Conservation (phyloP, 768 basidiomycete species). For the Lenzites betulinus region DNA sequence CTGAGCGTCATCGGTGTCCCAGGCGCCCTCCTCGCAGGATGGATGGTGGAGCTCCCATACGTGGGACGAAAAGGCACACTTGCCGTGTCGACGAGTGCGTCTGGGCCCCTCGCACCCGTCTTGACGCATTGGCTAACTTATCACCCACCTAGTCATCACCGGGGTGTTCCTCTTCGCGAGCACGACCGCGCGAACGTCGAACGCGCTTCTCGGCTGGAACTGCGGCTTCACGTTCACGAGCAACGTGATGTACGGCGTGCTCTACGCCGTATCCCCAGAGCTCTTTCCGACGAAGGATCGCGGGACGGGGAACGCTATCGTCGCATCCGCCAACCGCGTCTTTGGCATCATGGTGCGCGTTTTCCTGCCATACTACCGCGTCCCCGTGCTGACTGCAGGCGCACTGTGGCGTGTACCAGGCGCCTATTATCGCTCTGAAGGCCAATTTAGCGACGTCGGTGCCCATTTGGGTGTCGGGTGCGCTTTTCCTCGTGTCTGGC, state of each 20-base stretch:
- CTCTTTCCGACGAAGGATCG: constrained; percentile 55
- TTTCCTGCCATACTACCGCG: not conserved
- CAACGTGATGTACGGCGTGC: constrained; percentile 57
- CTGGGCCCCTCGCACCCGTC: not conserved
- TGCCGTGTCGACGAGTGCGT: constrained; percentile 48
- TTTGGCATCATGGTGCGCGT: constrained; percentile 58
- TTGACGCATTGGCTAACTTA: not conserved
- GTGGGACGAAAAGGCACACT: constrained; percentile 59
- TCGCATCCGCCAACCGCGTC: constrained; percentile 53
- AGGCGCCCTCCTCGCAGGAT: constrained; percentile 57
- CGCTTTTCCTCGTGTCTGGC: constrained; percentile 51
- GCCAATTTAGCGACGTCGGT: constrained; percentile 47
- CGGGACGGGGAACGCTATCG: constrained; percentile 59
- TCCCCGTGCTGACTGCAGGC: not conserved
- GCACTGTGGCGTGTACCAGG: constrained; percentile 29
- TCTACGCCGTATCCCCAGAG: constrained; percentile 48
- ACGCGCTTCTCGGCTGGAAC: constrained; percentile 59
- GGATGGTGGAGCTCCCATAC: constrained; percentile 50
- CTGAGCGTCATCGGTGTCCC: constrained; percentile 59
- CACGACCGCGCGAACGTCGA: constrained; percentile 56
- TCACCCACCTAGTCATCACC: constrained; percentile 40
- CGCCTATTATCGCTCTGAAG: constrained; percentile 53
- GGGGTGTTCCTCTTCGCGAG: constrained; percentile 59
- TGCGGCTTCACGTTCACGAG: constrained; percentile 58
- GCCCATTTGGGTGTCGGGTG: constrained; percentile 55